Evolutionary conservation across 1,284 basidiomycete genomes (phyloP).

Genomic region (Trametes sp.): DNA sequence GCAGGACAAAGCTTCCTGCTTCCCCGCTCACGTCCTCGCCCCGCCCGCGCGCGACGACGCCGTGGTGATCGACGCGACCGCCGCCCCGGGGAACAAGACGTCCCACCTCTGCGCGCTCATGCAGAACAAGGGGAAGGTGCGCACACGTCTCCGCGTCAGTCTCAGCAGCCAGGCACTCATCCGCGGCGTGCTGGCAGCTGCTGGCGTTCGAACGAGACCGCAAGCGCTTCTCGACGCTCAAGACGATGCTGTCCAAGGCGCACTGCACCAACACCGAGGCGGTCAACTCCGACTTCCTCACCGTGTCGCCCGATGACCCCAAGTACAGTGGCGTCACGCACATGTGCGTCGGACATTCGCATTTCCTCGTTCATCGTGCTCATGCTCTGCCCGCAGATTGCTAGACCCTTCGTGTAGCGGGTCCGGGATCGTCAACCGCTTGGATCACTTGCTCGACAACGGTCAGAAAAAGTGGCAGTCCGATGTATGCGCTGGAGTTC

Average conservation of each 20-base stretch:
- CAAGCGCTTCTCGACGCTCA: constrained; percentile 81
- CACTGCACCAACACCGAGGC: constrained; percentile 81
- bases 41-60: constrained; percentile 59
- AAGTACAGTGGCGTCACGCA: constrained; percentile 78
- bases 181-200: constrained; percentile 53
- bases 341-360: constrained; percentile 59
- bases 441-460: constrained; percentile 83
- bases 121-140: constrained; percentile 79
- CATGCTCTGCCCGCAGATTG: constrained; percentile 56
- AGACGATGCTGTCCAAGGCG: constrained; percentile 83
- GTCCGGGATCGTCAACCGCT: constrained; percentile 89
- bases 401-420: constrained; percentile 95
- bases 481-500: neutral
- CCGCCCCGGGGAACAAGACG: constrained; percentile 99
- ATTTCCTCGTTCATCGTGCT: constrained; percentile 37
- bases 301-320: constrained; percentile 67
- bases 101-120: constrained; percentile 92
- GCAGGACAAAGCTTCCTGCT: constrained; percentile 98
- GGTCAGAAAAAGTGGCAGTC: constrained; percentile 47
- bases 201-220: constrained; percentile 89
- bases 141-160: neutral
- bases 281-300: constrained; percentile 82
- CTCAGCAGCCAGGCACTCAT: neutral
- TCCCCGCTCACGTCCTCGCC: constrained; percentile 86
- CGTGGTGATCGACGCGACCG: constrained; percentile 91